Percentiles rank a stretch among this genome's conserved stretches.
phyloP scores from a whole-genome alignment of 192 early-diverging fungal species.

The Thamnidium elegans region DNA sequence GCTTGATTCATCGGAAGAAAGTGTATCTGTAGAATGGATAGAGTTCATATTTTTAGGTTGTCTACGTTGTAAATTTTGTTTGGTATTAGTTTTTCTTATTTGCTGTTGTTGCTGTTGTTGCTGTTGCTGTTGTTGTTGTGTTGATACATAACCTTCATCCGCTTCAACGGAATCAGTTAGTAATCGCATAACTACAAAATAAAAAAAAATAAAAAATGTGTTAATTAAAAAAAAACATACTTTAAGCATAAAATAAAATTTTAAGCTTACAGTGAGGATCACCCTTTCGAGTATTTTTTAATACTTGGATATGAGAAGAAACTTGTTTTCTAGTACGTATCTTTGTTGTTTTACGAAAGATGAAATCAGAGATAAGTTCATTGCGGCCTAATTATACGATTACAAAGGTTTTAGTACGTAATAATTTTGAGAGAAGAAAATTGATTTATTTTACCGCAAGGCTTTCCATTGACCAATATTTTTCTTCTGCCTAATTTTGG shows the following conservation, averaged over 20 bases:
- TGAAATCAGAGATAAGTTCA: conserved; percentile 73
- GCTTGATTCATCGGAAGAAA: conserved; percentile 39
- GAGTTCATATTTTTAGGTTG: conserved; percentile 19
- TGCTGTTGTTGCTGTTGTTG: conserved; percentile 2
- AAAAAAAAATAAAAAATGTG: not conserved
- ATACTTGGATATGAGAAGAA: conserved; percentile 76
- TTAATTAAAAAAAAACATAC: conserved; percentile 14
- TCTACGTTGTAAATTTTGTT: not conserved
- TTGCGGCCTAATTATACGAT: conserved; percentile 67
- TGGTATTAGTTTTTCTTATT: not conserved
- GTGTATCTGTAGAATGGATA: conserved; percentile 25
- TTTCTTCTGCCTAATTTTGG: conserved; percentile 54
- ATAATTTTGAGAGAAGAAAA: not conserved
- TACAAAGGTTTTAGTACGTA: too few relatives aligned
- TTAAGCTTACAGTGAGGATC: conserved; percentile 47
- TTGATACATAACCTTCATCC: conserved; percentile 37
- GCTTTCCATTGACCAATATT: conserved; percentile 51
- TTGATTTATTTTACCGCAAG: conserved; percentile 36
- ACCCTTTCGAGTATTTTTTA: conserved; percentile 67
- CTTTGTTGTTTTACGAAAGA: conserved; percentile 62
- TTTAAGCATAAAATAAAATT: not conserved
- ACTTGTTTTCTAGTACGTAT: conserved; percentile 75
- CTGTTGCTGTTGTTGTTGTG: not conserved
- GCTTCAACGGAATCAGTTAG: conserved; percentile 44
- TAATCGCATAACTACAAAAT: conserved; percentile 43